Evolutionary conservation across 2,329 filamentous ascomycete species (phyloP).

Genomic region (Chrysosphaeria jannelii): DNA sequence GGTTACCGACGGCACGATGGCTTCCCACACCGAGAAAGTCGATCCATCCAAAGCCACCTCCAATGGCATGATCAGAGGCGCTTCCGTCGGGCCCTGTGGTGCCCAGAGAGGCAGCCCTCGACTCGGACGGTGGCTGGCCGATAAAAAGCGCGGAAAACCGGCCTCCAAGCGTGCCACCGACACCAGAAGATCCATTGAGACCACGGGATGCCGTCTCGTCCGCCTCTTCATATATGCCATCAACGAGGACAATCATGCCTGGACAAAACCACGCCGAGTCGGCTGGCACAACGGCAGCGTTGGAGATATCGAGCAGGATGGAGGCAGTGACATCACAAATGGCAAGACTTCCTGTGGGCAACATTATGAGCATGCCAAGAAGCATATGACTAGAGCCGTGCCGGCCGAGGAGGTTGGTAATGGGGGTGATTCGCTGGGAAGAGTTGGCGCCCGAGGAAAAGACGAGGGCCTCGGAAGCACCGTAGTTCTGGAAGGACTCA

Average conservation of each 20-base stretch:
- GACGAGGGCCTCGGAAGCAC: slow-evolving; percentile 31
- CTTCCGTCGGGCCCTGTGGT: slow-evolving; percentile 28
- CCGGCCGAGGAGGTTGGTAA: slow-evolving; percentile 44
- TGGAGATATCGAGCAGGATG: slow-evolving; percentile 54
- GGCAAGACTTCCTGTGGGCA: slow-evolving; percentile 55
- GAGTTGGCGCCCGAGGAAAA: slow-evolving; percentile 17
- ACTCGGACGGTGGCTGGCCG: slow-evolving; percentile 73
- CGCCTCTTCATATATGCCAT: slow-evolving; percentile 91
- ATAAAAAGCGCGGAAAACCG: slow-evolving; percentile 76
- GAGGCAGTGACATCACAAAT: slow-evolving; percentile 71
- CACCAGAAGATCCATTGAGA: slow-evolving; percentile 46
- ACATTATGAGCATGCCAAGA: slow-evolving; percentile 50
- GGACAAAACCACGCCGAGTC: slow-evolving; percentile 79
- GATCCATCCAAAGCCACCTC: slow-evolving; percentile 82
- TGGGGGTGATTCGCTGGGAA: slow-evolving; percentile 59
- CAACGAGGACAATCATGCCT: slow-evolving; percentile 84
- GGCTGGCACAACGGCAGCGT: slow-evolving; percentile 55
- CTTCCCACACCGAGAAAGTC: slow-evolving; percentile 84
- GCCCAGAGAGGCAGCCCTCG: slow-evolving; percentile 49
- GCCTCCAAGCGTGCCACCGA: slow-evolving; percentile 77
- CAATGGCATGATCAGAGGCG: slow-evolving; percentile 25
- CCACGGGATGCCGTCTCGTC: slow-evolving; percentile 38
- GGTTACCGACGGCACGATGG: slow-evolving; percentile 50
- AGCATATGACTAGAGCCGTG: slow-evolving; percentile 65
- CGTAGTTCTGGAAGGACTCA: slow-evolving; percentile 66